Evolutionary conservation across 345 rosid species (phyloP), one percentile per base, ranked within the genome.

Genomic region (Jatropha curcas): DNA sequence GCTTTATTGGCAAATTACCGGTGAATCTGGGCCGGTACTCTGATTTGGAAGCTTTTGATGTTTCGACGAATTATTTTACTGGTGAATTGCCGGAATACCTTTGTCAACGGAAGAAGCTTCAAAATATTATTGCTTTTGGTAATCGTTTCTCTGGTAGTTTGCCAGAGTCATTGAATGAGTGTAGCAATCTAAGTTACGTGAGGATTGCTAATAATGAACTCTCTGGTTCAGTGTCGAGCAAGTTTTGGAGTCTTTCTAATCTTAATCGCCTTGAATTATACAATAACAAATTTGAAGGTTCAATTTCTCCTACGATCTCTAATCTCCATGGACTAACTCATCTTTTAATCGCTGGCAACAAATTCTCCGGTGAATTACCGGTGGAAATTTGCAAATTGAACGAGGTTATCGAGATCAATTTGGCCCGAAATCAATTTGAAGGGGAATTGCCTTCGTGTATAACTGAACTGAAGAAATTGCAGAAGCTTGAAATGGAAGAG

Each of bases 61-160:
- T 87, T 35, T 92, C 97, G 0, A 86, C 86, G 20, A 92, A 92
- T 51, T 37, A 50, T 25, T 80, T 92, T 45, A 53, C 79, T 1
- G 93, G 96, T 0, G 83, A 81, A 61, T 72, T 92, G 45, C 97
- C 97, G 6, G 85, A 64, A 58, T 82, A 65, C 65, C 88, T 92
- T 46, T 90, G 97, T 70, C 19, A 79, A 33, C 48, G 64, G 34
- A 85, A 75, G 24, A 79, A 75, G 45, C 92, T 92, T 65, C 43
- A 75, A 6, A 59, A 20, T 20, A 24, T 88, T 0, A 70, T 92
- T 41, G 67, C 16, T 50, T 90, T 92, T 75, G 55, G 63, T 27
- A 92, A 92, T 79, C 81, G 63, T 8, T 82, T 92, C 34, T 79
- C 82, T 11, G 97, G 96, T 0, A 25, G 71, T 12, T 51, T 92